Conservation (phyloP, 352 stramenopile species). For the Globisporangium abappressorium region DNA sequence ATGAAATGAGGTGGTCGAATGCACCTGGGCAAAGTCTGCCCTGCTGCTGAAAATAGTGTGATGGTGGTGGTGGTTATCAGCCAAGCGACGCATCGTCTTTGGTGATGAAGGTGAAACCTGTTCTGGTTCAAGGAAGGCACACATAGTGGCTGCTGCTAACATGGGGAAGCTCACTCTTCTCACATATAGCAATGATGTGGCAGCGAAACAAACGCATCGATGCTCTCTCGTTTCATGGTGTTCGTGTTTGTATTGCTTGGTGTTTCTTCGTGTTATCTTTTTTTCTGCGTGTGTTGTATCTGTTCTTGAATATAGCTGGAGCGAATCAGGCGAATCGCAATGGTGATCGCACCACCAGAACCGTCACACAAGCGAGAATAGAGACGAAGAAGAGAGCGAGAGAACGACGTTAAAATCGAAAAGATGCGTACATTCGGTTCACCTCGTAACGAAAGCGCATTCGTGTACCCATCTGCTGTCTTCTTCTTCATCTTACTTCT, state of each 20-base stretch:
- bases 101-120: not conserved
- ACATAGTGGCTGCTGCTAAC: not conserved
- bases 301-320: not conserved
- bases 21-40: not conserved
- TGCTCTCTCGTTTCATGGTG: not conserved
- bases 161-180: too few relatives aligned
- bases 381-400: not conserved
- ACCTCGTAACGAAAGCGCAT: not conserved
- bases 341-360: slow-evolving; percentile 8
- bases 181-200: not conserved
- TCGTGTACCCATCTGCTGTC: slow-evolving; percentile 5
- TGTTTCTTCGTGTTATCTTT: not conserved
- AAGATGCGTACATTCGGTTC: slow-evolving; percentile 5
- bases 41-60: slow-evolving; percentile 4
- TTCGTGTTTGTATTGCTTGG: not conserved
- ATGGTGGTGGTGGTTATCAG: not conserved
- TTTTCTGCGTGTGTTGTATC: slow-evolving; percentile 4
- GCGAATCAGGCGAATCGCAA: not conserved
- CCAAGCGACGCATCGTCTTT: not conserved
- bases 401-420: not conserved
- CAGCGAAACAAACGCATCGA: not conserved
- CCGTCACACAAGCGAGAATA: not conserved
- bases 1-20: not conserved
- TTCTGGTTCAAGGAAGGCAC: not conserved
- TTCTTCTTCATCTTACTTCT: slow-evolving; percentile 6